Evolutionary conservation across 345 rosid genomes (phyloP).

Genomic region (Murraya paniculata): DNA sequence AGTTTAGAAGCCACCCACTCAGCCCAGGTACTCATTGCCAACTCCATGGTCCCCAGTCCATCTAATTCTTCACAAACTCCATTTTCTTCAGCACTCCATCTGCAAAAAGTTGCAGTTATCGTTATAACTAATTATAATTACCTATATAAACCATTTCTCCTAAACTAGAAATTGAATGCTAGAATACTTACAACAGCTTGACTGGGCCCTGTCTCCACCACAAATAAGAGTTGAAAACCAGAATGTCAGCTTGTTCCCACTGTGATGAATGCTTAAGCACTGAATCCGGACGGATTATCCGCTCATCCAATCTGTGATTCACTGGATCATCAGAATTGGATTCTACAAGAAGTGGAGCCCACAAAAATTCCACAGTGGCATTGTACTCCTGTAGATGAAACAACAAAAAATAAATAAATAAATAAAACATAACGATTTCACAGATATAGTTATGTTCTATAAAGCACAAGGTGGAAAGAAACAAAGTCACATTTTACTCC

Average conservation of each 20-base stretch:
- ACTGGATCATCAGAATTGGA: slow-evolving; percentile 99
- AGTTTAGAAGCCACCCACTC: slow-evolving; percentile 67
- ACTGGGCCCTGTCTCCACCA: slow-evolving; percentile 99
- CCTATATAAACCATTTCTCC: not conserved
- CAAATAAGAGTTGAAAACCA: slow-evolving; percentile 86
- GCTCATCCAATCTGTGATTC: slow-evolving; percentile 70
- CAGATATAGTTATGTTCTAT: slow-evolving; percentile 1
- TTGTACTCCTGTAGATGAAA: slow-evolving; percentile 66
- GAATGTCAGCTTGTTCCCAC: slow-evolving; percentile 91
- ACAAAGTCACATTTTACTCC: not conserved
- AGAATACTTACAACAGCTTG: slow-evolving; percentile 62
- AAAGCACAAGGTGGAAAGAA: not conserved
- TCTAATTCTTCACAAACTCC: slow-evolving; percentile 79
- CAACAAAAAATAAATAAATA: not conserved
- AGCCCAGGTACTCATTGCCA: slow-evolving; percentile 94
- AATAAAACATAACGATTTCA: not conserved
- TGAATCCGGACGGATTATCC: slow-evolving; percentile 87
- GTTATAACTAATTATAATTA: not conserved
- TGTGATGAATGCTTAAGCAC: slow-evolving; percentile 78
- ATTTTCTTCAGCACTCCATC: slow-evolving; percentile 76
- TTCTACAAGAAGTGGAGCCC: slow-evolving; percentile 96
- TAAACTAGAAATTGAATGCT: slow-evolving; percentile 1
- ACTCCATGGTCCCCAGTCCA: slow-evolving; percentile 76
- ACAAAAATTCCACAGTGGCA: slow-evolving; percentile 88
- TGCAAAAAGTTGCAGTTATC: slow-evolving; percentile 27